These are phyloP conservation scores for Hymenochaete sp. DNA, from an alignment of 1,284 basidiomycete genomes.

Conservation along the genomic window DNA sequence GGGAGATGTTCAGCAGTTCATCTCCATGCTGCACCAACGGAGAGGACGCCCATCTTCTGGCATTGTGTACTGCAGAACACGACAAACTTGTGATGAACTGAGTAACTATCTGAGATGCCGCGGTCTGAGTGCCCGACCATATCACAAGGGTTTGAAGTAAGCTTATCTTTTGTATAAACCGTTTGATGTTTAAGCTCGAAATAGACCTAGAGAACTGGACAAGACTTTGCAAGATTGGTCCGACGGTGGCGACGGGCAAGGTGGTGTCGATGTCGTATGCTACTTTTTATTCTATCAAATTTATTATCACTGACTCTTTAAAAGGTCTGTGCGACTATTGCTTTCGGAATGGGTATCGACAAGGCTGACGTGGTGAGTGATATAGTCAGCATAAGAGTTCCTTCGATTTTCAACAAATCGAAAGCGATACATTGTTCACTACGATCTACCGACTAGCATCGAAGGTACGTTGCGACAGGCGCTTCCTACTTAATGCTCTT, in stretches of 20 bases:
- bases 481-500: constrained; percentile 6
- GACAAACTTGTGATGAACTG: constrained; percentile 60
- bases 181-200: not conserved
- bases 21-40: constrained; percentile 48
- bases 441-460: constrained; percentile 74
- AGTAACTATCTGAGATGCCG: constrained; percentile 51
- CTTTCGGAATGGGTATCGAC: constrained; percentile 87
- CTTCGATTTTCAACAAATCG: too few relatives aligned
- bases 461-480: constrained; percentile 45
- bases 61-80: constrained; percentile 71
- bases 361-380: constrained; percentile 79
- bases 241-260: constrained; percentile 38
- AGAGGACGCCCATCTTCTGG: constrained; percentile 60
- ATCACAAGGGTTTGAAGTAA: constrained; percentile 59
- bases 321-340: constrained; percentile 57
- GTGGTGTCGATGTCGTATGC: constrained; percentile 52
- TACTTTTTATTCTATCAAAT: constrained; percentile 6
- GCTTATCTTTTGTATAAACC: constrained; percentile 17
- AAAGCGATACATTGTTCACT: constrained; percentile 71
- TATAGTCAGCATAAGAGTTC: too few relatives aligned
- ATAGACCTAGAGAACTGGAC: constrained; percentile 43
- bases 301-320: constrained; percentile 26
- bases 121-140: constrained; percentile 65
- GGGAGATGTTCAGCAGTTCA: constrained; percentile 60
- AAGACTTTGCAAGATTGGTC: constrained; percentile 60